Evolutionary conservation across 78 protist species (phyloP), one percentile per base, ranked within the genome.

Genomic region (Goniomonas avonlea): DNA sequence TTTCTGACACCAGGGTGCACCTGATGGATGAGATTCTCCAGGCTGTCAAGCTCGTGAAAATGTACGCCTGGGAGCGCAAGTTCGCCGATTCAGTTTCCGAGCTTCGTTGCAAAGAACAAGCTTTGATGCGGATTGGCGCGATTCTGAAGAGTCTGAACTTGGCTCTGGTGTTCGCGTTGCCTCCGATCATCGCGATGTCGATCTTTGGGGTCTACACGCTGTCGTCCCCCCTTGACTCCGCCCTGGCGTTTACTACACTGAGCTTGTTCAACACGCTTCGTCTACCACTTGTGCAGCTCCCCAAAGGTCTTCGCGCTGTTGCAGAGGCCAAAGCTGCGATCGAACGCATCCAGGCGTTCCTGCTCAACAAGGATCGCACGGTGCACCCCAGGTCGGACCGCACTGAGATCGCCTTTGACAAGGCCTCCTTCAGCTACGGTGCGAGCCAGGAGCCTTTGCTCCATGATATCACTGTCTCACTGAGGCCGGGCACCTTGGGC

Each of bases 61-160:
- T 92, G 58, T 89, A 86, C 79, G 91, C 88, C 20, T 94, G 97
- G 97, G 89, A 85, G 40, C 29, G 13, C 5, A 5, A 38, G 20
- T 82, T 82, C 25, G 79, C 39, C 5, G 73, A 21, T 45, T 9
- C 25, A 17, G 53, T 45, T 9, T 9, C 53, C 53, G 53, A 9
- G 53, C 25, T 17, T 9, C 53, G 53, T 9, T 13, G 53, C 25
- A 45, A 45, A 13, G 53, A 45, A 13, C 25, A 45, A 9, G 9
- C 53, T 9, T 17, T 45, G 9, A 13, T 13, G 53, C 25, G 13
- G 9, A 13, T 13, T 9, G 53, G 53, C 9, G 53, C 25, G 25
- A 45, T 45, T 45, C 53, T 45, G 25, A 45, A 45, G 53, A 13
- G 25, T 9, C 53, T 45, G 13, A 45, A 45, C 53, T 45, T 17